Conservation (phyloP, 106 monocot genomes). For the Iris macrosiphon region DNA sequence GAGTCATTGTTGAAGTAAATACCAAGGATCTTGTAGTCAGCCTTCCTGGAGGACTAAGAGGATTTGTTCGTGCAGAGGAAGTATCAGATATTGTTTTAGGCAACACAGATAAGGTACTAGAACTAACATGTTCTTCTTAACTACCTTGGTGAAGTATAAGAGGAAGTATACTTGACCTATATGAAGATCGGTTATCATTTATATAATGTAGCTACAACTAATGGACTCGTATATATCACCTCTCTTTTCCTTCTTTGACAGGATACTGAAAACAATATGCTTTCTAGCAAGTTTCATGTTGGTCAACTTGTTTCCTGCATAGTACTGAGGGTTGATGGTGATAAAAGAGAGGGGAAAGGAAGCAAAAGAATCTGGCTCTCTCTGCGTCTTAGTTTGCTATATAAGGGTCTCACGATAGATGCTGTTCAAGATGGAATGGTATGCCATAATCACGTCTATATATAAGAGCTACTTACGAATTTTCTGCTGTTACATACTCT, state of each 20-base stretch:
- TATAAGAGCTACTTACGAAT: background rate
- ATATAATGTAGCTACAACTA: no score
- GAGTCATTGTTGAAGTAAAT: conserved; percentile 77
- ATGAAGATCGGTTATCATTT: no score
- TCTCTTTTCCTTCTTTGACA: conserved; percentile 23
- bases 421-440: conserved; percentile 94
- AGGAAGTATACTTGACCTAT: no score
- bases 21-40: conserved; percentile 77
- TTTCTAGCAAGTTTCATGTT: conserved; percentile 43
- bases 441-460: background rate
- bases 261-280: conserved; percentile 44
- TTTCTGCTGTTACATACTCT: background rate
- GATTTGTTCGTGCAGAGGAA: conserved; percentile 80
- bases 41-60: conserved; percentile 92
- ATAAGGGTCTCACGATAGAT: conserved; percentile 76
- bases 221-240: no score
- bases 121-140: background rate
- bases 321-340: conserved; percentile 63
- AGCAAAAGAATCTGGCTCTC: conserved; percentile 76
- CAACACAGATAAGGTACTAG: conserved; percentile 37
- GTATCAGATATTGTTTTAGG: conserved; percentile 38
- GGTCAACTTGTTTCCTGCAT: conserved; percentile 79
- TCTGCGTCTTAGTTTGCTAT: conserved; percentile 61
- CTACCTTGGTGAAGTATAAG: no score
- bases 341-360: conserved; percentile 68